These are phyloP conservation scores for Xylariaceae sp. DNA, from an alignment of 2,329 filamentous ascomycete species.

Conservation along the genomic window DNA sequence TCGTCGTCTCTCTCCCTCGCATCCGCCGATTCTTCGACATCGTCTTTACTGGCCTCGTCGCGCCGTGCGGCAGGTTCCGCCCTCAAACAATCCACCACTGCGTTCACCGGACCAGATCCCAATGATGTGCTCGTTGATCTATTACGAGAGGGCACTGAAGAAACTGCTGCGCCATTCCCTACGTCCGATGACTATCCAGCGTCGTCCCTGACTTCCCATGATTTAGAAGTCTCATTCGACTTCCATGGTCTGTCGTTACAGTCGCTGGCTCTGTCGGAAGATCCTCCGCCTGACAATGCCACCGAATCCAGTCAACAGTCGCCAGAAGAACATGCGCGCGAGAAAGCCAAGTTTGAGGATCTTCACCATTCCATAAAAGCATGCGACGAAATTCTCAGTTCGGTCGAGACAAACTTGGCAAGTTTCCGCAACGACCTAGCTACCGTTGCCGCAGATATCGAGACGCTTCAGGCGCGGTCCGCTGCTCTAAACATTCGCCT, in stretches of 20 bases:
- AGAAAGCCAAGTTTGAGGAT: constrained; percentile 82
- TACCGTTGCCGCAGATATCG: constrained; percentile 89
- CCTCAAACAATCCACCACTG: constrained; percentile 55
- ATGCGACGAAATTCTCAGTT: constrained; percentile 89
- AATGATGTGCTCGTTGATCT: constrained; percentile 61
- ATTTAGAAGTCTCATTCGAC: constrained; percentile 65
- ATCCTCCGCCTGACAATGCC: constrained; percentile 20
- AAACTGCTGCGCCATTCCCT: constrained; percentile 1
- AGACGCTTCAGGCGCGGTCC: constrained; percentile 84
- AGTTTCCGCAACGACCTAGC: constrained; percentile 93
- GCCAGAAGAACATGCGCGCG: constrained; percentile 72
- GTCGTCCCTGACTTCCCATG: constrained; percentile 40
- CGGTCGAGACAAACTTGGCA: constrained; percentile 86
- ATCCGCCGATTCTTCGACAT: constrained; percentile 72
- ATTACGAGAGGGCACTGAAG: constrained; percentile 27
- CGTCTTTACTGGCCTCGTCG: constrained; percentile 62
- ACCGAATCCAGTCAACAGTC: constrained; percentile 54
- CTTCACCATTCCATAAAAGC: constrained; percentile 83
- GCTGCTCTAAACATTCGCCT: constrained; percentile 77
- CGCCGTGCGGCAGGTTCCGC: constrained; percentile 64
- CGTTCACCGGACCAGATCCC: constrained; percentile 61
- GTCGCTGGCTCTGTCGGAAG: constrained; percentile 55
- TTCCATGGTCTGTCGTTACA: constrained; percentile 75
- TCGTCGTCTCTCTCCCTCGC: constrained; percentile 72
- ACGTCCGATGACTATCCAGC: constrained; percentile 7